Evolutionary conservation across 2,329 filamentous ascomycete species (phyloP).

Genomic region (Apiospora kogelbergensis): DNA sequence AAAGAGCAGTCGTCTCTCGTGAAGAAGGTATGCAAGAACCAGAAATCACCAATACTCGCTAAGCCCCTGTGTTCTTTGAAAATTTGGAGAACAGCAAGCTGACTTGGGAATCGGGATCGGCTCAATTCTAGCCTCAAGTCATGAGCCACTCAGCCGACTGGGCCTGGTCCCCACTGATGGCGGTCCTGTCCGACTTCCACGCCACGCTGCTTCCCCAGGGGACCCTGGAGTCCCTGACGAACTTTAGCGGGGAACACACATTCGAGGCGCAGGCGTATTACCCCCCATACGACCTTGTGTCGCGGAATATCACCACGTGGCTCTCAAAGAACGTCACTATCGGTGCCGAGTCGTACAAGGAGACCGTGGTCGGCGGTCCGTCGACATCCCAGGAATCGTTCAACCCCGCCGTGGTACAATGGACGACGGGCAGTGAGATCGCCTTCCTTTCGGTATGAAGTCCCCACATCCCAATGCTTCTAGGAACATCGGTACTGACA

Average conservation of each 20-base stretch:
- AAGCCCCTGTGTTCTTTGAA: too few relatives aligned
- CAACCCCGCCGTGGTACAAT: conserved; percentile 61
- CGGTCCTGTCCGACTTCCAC: conserved; percentile 52
- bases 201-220: conserved; percentile 43
- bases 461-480: too few relatives aligned
- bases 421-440: conserved; percentile 44
- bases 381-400: conserved; percentile 51
- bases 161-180: conserved; percentile 56
- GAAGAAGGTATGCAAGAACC: conserved; percentile 25
- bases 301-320: conserved; percentile 61
- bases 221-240: conserved; percentile 39
- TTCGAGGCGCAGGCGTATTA: conserved; percentile 55
- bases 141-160: conserved; percentile 62
- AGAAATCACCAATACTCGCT: not conserved
- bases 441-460: conserved; percentile 30
- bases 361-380: conserved; percentile 56
- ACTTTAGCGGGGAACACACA: conserved; percentile 53
- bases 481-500: conserved; percentile 2
- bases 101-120: not conserved
- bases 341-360: conserved; percentile 57
- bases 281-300: conserved; percentile 56
- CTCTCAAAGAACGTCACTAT: conserved; percentile 57
- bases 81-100: not conserved
- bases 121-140: conserved; percentile 40
- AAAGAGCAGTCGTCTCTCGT: conserved; percentile 41